Evolutionary conservation across 768 basidiomycete species (phyloP).

Genomic region (Gloeophyllum trabeum): DNA sequence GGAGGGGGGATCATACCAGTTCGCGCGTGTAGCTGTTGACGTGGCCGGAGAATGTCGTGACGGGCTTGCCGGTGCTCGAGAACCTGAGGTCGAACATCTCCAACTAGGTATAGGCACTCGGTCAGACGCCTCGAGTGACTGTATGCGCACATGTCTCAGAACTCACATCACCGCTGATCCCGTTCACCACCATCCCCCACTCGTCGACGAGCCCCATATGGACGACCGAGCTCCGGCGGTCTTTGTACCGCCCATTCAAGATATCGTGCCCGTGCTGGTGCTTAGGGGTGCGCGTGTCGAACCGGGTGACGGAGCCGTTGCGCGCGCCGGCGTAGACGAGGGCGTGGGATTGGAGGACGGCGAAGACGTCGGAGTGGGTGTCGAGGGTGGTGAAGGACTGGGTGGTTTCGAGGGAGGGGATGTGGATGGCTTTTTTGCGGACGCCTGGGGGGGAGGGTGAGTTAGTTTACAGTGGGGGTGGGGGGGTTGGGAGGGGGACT

Average conservation of each 20-base stretch:
- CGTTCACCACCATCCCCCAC: constrained; percentile 41
- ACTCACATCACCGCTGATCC: constrained; percentile 50
- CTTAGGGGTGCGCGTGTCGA: constrained; percentile 43
- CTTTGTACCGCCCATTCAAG: no score
- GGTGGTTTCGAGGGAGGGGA: constrained; percentile 36
- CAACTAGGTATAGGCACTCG: constrained; percentile 29
- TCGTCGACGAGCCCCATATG: constrained; percentile 30
- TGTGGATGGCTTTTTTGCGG: constrained; percentile 35
- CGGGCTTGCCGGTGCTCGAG: constrained; percentile 27
- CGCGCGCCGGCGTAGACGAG: constrained; percentile 45
- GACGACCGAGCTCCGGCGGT: background rate
- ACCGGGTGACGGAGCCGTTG: constrained; percentile 45
- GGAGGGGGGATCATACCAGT: constrained; percentile 29
- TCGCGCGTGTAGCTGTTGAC: constrained; percentile 39
- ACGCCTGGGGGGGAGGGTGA: constrained; percentile 29
- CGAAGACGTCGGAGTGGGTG: constrained; percentile 54
- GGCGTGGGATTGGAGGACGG: constrained; percentile 41
- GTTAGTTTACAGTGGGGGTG: constrained; percentile 1
- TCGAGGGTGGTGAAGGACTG: constrained; percentile 26
- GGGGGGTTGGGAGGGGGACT: background rate
- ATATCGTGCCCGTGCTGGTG: constrained; percentile 7
- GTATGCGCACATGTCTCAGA: background rate
- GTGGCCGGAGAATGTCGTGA: constrained; percentile 40
- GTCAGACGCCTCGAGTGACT: background rate
- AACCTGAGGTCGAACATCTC: constrained; percentile 56